These are phyloP conservation scores for Rhizopus sp. DNA, from an alignment of 371 early-diverging fungal genomes.

Conservation along the genomic window DNA sequence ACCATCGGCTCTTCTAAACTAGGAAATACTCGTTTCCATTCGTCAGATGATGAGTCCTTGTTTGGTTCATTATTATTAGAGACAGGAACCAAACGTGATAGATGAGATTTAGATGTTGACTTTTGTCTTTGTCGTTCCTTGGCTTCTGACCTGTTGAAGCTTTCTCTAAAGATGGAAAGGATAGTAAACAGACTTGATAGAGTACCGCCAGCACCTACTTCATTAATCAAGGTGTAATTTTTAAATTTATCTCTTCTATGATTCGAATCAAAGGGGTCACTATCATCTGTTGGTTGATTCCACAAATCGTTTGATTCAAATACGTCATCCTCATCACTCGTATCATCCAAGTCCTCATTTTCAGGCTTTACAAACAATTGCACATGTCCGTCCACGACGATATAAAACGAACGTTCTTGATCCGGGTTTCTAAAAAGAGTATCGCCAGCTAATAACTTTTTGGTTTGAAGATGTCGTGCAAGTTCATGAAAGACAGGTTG, in stretches of 20 bases:
- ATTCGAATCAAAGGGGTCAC: constrained; percentile 3
- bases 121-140: constrained; percentile 44
- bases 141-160: constrained; percentile 61
- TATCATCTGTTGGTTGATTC: constrained; percentile 5
- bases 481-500: constrained; percentile 95
- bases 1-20: constrained; percentile 29
- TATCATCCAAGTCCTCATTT: constrained; percentile 25
- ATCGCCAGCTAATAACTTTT: constrained; percentile 84
- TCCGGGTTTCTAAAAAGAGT: constrained; percentile 78
- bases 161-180: constrained; percentile 88
- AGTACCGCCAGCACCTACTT: constrained; percentile 88
- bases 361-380: constrained; percentile 74
- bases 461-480: constrained; percentile 84
- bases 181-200: constrained; percentile 92
- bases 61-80: constrained; percentile 17
- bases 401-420: constrained; percentile 82
- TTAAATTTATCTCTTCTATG: constrained; percentile 36
- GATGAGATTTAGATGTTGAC: constrained; percentile 11
- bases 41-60: constrained; percentile 34
- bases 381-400: constrained; percentile 94
- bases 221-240: constrained; percentile 81
- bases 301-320: constrained; percentile 13
- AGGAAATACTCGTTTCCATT: constrained; percentile 51
- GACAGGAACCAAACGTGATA: constrained; percentile 9
- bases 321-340: constrained; percentile 28